Percentiles rank a stretch among this genome's conserved stretches.
These are phyloP conservation scores for Termitomyces sp. DNA, from an alignment of 768 basidiomycete genomes.

Conservation along the genomic window DNA sequence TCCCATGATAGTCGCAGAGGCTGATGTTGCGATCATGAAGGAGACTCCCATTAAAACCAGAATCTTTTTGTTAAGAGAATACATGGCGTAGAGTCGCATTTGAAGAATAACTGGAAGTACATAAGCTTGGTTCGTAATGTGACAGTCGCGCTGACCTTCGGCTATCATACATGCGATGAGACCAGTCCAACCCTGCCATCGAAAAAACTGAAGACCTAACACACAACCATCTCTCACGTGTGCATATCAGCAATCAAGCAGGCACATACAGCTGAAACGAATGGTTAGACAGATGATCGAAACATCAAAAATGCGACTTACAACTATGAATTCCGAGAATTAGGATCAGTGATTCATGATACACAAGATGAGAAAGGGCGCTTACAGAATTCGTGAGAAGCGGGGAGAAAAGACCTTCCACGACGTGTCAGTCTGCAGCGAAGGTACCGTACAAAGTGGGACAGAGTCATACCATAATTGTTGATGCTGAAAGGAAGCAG, in stretches of 20 bases:
- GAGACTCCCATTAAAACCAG: conserved; percentile 38
- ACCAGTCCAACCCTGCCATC: conserved; percentile 61
- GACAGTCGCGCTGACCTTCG: conserved; percentile 34
- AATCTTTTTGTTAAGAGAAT: conserved; percentile 46
- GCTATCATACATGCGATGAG: conserved; percentile 47
- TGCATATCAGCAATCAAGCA: not conserved
- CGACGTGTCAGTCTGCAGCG: not conserved
- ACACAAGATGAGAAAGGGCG: not conserved
- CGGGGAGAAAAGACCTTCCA: conserved; percentile 36
- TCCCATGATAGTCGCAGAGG: conserved; percentile 46
- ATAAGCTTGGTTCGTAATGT: not conserved
- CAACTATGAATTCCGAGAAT: conserved; percentile 12
- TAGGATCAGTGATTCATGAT: not conserved
- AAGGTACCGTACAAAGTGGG: not conserved
- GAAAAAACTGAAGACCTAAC: conserved; percentile 40
- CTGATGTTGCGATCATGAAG: conserved; percentile 33
- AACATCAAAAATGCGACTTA: conserved; percentile 3
- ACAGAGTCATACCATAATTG: conserved; percentile 36
- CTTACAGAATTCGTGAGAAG: conserved; percentile 33
- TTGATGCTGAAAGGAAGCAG: conserved; percentile 34
- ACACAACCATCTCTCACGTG: not conserved
- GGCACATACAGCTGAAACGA: conserved; percentile 21
- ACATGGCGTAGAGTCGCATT: conserved; percentile 60
- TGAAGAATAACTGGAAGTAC: conserved; percentile 45
- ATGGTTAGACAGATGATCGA: not conserved